Conservation (phyloP, 2,329 filamentous ascomycete species). For the Pseudocercospora musae region DNA sequence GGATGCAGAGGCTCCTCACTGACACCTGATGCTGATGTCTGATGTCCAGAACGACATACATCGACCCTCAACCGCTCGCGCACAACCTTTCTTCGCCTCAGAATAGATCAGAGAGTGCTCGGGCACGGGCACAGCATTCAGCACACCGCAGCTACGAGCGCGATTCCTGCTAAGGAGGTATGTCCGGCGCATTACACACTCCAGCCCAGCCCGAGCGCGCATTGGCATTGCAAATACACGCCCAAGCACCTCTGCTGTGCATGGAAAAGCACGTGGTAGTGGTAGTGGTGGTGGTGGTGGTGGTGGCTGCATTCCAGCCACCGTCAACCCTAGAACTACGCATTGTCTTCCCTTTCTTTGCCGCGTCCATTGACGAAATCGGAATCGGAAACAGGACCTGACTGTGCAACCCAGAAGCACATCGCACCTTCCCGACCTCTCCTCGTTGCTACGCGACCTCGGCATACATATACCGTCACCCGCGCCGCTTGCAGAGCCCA, state of each 20-base stretch:
- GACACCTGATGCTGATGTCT: background rate
- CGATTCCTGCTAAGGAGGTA: background rate
- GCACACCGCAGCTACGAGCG: background rate
- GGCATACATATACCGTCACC: background rate
- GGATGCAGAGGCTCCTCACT: background rate
- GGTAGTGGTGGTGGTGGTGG: constrained; percentile 21
- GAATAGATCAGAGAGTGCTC: background rate
- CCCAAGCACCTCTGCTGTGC: constrained; percentile 14
- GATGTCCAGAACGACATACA: background rate
- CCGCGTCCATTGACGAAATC: constrained; percentile 14
- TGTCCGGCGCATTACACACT: background rate
- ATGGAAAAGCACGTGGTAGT: constrained; percentile 19
- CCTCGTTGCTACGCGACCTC: constrained; percentile 1
- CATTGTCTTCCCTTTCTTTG: constrained; percentile 10
- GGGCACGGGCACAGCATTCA: background rate
- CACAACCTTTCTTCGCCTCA: background rate
- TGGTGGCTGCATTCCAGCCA: constrained; percentile 14
- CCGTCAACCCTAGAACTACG: too few relatives aligned
- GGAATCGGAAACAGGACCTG: constrained; percentile 15
- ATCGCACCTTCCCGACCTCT: constrained; percentile 2
- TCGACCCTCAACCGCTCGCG: background rate
- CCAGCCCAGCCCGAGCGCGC: background rate
- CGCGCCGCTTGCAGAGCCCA: background rate
- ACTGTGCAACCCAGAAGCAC: constrained; percentile 21
- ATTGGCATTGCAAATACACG: constrained; percentile 8